A percentile compares a stretch with the other conserved stretches of the same genome.
Evolutionary conservation across 2,329 filamentous ascomycete species (phyloP).

Genomic region (Phyllosticta capitalensis): DNA sequence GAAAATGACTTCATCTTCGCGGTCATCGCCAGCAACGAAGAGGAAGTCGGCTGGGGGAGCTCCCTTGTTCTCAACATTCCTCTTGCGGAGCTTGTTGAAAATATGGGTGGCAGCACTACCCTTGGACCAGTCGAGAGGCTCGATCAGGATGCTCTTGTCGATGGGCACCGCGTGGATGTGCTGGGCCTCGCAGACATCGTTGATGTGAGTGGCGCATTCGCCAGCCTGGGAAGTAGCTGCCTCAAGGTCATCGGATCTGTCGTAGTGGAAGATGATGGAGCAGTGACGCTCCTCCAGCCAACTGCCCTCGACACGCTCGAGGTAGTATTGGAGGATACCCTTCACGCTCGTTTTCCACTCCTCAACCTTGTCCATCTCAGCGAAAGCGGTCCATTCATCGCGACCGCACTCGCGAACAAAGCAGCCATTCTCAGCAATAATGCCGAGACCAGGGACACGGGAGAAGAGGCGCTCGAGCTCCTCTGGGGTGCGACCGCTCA

Average conservation of each 20-base stretch:
- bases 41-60: conserved; percentile 63
- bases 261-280: conserved; percentile 85
- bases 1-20: conserved; percentile 90
- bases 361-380: conserved; percentile 58
- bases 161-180: conserved; percentile 74
- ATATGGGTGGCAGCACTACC: conserved; percentile 69
- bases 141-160: conserved; percentile 72
- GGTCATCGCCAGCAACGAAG: conserved; percentile 80
- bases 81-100: conserved; percentile 40
- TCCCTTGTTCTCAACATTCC: conserved; percentile 11
- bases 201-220: conserved; percentile 90
- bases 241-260: conserved; percentile 66
- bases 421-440: conserved; percentile 92
- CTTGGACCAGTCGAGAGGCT: conserved; percentile 81
- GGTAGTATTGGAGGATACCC: conserved; percentile 78
- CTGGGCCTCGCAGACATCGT: conserved; percentile 79
- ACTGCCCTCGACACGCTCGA: conserved; percentile 79
- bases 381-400: conserved; percentile 67
- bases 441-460: conserved; percentile 69
- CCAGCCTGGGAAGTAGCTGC: conserved; percentile 69
- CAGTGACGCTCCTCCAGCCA: conserved; percentile 87
- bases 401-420: conserved; percentile 64
- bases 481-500: conserved; percentile 80
- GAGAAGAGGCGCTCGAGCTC: conserved; percentile 83
- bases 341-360: conserved; percentile 79